Base-by-base conservation (phyloP, 768 basidiomycete species). In the Dioszegia aurantiaca region DNA sequence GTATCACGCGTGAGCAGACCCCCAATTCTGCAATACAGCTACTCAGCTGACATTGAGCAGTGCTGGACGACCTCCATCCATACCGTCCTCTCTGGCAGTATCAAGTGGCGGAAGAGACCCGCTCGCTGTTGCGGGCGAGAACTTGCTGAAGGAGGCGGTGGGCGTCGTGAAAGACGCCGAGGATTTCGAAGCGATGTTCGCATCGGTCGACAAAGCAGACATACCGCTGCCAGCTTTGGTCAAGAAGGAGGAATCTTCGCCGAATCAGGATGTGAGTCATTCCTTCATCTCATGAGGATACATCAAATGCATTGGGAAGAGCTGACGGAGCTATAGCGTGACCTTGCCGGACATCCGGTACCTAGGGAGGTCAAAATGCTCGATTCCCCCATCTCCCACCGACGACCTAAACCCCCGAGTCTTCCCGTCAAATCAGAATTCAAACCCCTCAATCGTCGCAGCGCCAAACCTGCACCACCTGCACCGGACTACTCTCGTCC, bases 141-240 rank as follows among this genome's bases (percentile, higher is more conserved):
- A 37, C 12, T 30, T 55, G 1, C 3, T 55, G 14, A 44, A 24
- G 27, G 42, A 43, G 19, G 54, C 54, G 30, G 54, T 44, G 19
- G 24, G 30, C 6, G 42, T 55, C 9, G 40, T 43, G 1, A 17
- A 28, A 33, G 54, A 55, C 27, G 27, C 42, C 12, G 30, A 43
- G 33, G 54, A 41, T n/a, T 55, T 55, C 28, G 30, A 19, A 28
- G 54, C 40, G 19, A 55, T 55, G 21, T 55, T 55, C 26, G 39
- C 11, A 5, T 12, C 11, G n/a, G n/a, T 14, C 4, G 24, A 24
- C 9, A 11, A 16, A 3, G 48, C 28, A 11, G 3, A 8, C 4
- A 30, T 30, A 23, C 3, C 14, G 16, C 27, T 30, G n/a, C 30
- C n/a, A 23, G 31, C n/a, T 11, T 6, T 51, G 14, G 39, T 28